Percentiles rank a stretch among this genome's conserved stretches.
phyloP scores from a whole-genome alignment of 2,329 filamentous ascomycete genomes.

The Chrysoporthe deuterocubensis region DNA sequence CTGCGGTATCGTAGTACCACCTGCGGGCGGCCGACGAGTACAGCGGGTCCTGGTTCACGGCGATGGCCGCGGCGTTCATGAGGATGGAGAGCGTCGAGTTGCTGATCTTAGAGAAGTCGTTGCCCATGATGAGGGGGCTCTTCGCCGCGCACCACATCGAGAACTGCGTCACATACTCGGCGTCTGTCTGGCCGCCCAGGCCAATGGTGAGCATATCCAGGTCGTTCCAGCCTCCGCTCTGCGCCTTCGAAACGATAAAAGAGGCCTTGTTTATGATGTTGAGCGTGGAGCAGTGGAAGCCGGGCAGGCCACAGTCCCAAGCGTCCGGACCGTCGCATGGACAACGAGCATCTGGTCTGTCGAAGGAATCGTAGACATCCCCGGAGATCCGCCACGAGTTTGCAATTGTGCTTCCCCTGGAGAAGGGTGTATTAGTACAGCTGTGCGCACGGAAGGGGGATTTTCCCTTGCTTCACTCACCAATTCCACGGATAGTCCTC shows the following conservation, averaged over 20 bases:
- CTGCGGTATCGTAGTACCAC: constrained; percentile 32
- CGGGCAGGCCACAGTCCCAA: constrained; percentile 19
- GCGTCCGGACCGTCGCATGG: constrained; percentile 31
- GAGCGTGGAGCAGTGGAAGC: constrained; percentile 25
- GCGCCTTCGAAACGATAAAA: constrained; percentile 29
- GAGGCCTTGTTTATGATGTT: constrained; percentile 30
- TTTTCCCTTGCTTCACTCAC: constrained; percentile 15
- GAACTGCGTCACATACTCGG: constrained; percentile 32
- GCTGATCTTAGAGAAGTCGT: constrained; percentile 34
- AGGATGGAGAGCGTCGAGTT: constrained; percentile 43
- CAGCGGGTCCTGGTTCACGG: constrained; percentile 38
- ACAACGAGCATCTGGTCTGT: constrained; percentile 40
- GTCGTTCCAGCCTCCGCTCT: constrained; percentile 31
- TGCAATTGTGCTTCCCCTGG: constrained; percentile 34
- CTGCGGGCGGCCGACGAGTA: constrained; percentile 17
- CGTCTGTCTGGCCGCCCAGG: constrained; percentile 31
- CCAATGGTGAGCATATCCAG: constrained; percentile 34
- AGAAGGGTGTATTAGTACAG: background rate
- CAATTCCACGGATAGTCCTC: constrained; percentile 37
- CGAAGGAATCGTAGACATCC: constrained; percentile 41
- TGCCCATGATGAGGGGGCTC: constrained; percentile 32
- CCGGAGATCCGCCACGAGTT: constrained; percentile 42
- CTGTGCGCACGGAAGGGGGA: background rate
- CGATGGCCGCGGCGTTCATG: constrained; percentile 47
- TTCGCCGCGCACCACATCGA: constrained; percentile 32